phyloP scores from a whole-genome alignment of 2,329 filamentous ascomycete genomes.

The Hymenoscyphus repandus region DNA sequence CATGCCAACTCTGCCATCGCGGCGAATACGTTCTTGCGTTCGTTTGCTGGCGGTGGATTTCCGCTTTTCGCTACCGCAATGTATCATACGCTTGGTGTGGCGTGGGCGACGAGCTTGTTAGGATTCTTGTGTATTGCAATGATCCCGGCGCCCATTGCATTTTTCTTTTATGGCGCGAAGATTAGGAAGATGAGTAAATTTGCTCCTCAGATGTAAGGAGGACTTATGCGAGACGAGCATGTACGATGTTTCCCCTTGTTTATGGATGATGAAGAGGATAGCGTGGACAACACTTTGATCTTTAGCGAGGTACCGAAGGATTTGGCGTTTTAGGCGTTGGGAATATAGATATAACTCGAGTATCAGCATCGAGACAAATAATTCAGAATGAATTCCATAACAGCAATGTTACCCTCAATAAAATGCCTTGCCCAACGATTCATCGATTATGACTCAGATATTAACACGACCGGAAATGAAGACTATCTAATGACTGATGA shows the following conservation, averaged over 20 bases:
- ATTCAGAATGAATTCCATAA: no score
- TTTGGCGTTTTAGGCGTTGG: no score
- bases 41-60: conserved; percentile 15
- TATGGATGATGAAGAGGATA: no score
- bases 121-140: conserved; percentile 2
- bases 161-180: conserved; percentile 1
- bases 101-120: conserved; percentile 3
- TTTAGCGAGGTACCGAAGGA: no score
- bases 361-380: no score
- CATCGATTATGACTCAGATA: no score
- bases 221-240: neutral
- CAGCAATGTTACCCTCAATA: no score
- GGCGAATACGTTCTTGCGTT: conserved; percentile 11
- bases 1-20: conserved; percentile 21
- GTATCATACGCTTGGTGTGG: conserved; percentile 35
- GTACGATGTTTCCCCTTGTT: neutral
- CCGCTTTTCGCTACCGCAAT: conserved; percentile 36
- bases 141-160: conserved; percentile 1
- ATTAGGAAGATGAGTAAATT: conserved; percentile 1
- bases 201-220: neutral
- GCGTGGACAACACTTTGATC: no score
- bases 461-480: no score
- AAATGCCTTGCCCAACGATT: no score
- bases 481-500: no score
- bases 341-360: no score